phyloP scores from a whole-genome alignment of 1,284 basidiomycete species.

The Anthracocystis setariae region DNA sequence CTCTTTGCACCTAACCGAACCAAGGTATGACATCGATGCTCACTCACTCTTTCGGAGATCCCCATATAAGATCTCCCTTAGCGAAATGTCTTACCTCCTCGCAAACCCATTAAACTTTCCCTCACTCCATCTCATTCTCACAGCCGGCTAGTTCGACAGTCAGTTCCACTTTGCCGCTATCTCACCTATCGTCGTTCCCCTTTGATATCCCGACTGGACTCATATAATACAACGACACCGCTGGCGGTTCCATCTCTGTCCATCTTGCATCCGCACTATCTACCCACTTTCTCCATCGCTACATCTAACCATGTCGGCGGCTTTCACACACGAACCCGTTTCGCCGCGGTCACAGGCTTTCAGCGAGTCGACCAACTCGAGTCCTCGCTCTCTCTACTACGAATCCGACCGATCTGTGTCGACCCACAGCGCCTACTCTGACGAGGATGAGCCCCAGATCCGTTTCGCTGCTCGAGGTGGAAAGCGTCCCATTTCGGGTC shows the following conservation, averaged over 20 bases:
- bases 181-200: background rate
- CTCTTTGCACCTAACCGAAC: constrained; percentile 3
- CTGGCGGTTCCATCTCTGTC: constrained; percentile 16
- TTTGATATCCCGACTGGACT: background rate
- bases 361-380: constrained; percentile 34
- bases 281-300: background rate
- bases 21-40: constrained; percentile 18
- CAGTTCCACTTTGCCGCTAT: background rate
- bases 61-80: constrained; percentile 21
- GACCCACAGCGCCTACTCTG: constrained; percentile 27
- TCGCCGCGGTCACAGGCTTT: constrained; percentile 34
- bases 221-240: constrained; percentile 16
- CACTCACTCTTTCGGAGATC: constrained; percentile 6
- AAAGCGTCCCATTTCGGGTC: constrained; percentile 14
- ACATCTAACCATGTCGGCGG: constrained; percentile 1
- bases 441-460: constrained; percentile 21
- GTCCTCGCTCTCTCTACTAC: constrained; percentile 32
- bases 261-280: background rate
- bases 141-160: background rate
- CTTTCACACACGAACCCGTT: constrained; percentile 33
- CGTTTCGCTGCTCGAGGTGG: constrained; percentile 19
- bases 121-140: background rate
- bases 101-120: background rate
- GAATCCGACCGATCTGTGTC: constrained; percentile 27
- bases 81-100: background rate